These are phyloP conservation scores for Abrus precatorius DNA, from an alignment of 306 rosid genomes.

Conservation along the genomic window DNA sequence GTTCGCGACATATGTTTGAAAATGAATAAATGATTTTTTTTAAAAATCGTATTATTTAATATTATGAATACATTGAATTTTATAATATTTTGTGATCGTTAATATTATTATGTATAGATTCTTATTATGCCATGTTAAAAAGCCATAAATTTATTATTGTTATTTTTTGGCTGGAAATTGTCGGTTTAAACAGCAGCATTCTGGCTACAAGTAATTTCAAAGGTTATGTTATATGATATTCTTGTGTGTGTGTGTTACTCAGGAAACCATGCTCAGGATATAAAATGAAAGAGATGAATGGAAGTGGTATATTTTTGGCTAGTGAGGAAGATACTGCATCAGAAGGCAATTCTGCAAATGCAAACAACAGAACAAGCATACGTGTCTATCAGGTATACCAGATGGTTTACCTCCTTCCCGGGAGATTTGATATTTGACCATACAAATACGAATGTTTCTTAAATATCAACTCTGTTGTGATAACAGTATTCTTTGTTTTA, in stretches of 20 bases:
- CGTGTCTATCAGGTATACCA: conserved; percentile 73
- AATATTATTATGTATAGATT: too few species aligned
- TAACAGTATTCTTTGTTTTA: conserved; percentile 34
- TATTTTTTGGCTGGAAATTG: not conserved
- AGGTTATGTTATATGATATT: not conserved
- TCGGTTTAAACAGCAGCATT: not conserved
- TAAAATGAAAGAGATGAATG: conserved; percentile 76
- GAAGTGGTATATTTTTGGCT: conserved; percentile 75
- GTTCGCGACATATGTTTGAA: too few species aligned
- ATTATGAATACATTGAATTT: too few species aligned
- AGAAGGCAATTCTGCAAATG: conserved; percentile 56
- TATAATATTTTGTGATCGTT: too few species aligned
- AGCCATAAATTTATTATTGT: not conserved
- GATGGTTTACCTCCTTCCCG: conserved; percentile 1
- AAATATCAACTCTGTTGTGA: conserved; percentile 28
- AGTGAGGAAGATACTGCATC: conserved; percentile 54
- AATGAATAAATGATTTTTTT: too few species aligned
- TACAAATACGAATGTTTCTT: conserved; percentile 21
- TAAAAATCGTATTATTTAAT: too few species aligned
- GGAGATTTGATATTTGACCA: conserved; percentile 11
- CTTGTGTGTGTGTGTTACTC: conserved; percentile 37
- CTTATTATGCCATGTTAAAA: too few species aligned
- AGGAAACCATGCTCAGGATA: conserved; percentile 80
- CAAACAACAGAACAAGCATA: conserved; percentile 62
- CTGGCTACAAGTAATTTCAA: conserved; percentile 4